A percentile compares a stretch with the other conserved stretches of the same genome.
Conservation (phyloP, 495 filamentous ascomycete genomes). For the Endocarpon pusillum region DNA sequence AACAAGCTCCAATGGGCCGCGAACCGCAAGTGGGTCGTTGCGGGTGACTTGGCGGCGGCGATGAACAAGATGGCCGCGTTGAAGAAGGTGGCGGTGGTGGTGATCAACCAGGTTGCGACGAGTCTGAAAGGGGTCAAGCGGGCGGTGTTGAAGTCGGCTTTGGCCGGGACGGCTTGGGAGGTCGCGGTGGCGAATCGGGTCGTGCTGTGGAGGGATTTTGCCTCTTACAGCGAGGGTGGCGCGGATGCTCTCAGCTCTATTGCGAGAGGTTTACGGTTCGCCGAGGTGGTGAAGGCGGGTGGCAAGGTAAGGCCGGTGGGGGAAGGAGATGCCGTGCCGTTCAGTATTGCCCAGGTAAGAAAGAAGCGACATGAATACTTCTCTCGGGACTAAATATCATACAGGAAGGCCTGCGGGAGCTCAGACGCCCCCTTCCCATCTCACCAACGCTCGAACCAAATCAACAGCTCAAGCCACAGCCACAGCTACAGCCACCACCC, state of each 20-base stretch:
- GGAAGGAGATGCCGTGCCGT: constrained; percentile 21
- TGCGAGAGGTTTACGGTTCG: constrained; percentile 15
- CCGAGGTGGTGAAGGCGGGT: constrained; percentile 28
- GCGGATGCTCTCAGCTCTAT: constrained; percentile 5
- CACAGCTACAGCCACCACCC: background rate
- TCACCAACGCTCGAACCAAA: constrained; percentile 1
- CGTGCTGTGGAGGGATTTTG: constrained; percentile 50
- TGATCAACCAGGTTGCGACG: constrained; percentile 56
- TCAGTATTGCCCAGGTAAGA: constrained; percentile 24
- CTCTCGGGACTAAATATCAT: constrained; percentile 1
- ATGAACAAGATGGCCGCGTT: constrained; percentile 54
- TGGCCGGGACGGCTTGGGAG: constrained; percentile 56
- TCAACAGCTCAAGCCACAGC: background rate
- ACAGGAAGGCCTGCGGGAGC: constrained; percentile 19
- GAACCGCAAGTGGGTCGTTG: constrained; percentile 43
- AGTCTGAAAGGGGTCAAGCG: constrained; percentile 36
- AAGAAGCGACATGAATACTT: background rate
- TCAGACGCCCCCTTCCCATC: background rate
- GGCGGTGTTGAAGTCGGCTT: constrained; percentile 52
- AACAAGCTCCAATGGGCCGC: constrained; percentile 36
- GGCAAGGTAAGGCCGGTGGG: constrained; percentile 19
- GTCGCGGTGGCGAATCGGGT: constrained; percentile 45
- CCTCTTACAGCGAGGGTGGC: constrained; percentile 8
- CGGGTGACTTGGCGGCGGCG: constrained; percentile 34
- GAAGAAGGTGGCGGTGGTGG: constrained; percentile 45